Evolutionary conservation across 257 asterid genomes (phyloP), one percentile per base, ranked within the genome.

Genomic region (Solanum peruvianum): DNA sequence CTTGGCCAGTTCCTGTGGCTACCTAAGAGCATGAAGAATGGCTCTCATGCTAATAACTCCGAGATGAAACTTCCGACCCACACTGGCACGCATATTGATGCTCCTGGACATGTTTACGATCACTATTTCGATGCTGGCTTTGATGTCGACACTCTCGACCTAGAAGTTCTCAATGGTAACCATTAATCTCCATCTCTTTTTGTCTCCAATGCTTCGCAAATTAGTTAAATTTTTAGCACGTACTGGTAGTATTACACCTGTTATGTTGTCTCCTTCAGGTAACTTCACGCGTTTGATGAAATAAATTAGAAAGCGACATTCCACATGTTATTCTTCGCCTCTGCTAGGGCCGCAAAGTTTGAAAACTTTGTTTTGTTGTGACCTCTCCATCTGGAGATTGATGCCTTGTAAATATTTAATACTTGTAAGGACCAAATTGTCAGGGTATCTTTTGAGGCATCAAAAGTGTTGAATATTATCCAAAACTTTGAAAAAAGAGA

Each of bases 41-140:
- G 98, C 18, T 94, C 99, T 39, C 89, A 18, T 12, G 94, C 99
- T 42, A 97, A 97, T 87, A 92, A 93, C 88, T 97, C 99, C 25
- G 95, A 94, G 87, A 93, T 97, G 98, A 97, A 95, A 93, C 90
- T 97, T 86, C 93, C 95, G 2, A 37, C 94, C 81, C 99, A 97
- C 87, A 95, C 98, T 8, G 99, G 99, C 15, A 97, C 99, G n/a
- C 99, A 97, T 88, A 98, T 95, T 58, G 99, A 97, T 87, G 94
- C 99, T 7, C 98, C 99, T 7, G 99, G 98, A 0, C 99, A 97
- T 88, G 97, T 95, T 9, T 93, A 76, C 84, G 98, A 96, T 87
- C 95, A 92, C 89, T 97, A 97, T 83, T 95, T 90, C 56, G 98
- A 96, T 86, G 97, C 98, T 15, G 99, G 99, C 9, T 97, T 97